A percentile compares a stretch with the other conserved stretches of the same genome.
phyloP scores from a whole-genome alignment of 148 eudicot species.

The Camellia lanceoleosa region DNA sequence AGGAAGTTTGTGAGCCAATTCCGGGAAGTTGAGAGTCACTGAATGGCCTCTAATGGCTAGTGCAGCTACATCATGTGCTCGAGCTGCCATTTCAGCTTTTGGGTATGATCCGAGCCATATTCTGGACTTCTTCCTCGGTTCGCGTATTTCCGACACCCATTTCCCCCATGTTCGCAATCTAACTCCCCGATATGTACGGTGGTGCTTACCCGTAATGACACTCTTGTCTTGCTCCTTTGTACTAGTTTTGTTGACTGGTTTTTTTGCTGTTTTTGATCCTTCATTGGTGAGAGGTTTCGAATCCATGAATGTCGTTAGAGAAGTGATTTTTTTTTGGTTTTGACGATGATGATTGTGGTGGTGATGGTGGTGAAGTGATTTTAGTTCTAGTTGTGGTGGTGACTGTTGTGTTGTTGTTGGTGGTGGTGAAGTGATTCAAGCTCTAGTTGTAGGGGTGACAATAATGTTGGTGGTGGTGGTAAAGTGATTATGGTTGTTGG shows the following conservation, averaged over 20 bases:
- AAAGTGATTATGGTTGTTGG: too few species aligned
- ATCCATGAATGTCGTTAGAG: too few species aligned
- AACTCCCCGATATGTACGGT: slow-evolving; percentile 28
- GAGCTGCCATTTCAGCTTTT: slow-evolving; percentile 35
- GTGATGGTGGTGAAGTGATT: too few species aligned
- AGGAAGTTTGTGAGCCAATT: slow-evolving; percentile 25
- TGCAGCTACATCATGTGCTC: slow-evolving; percentile 35
- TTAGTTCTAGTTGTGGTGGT: too few species aligned
- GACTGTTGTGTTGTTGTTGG: too few species aligned
- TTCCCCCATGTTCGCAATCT: slow-evolving; percentile 27
- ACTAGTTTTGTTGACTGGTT: neutral
- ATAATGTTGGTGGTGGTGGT: too few species aligned
- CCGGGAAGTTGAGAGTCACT: slow-evolving; percentile 28
- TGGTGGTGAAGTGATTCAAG: too few species aligned
- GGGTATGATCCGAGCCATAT: slow-evolving; percentile 33
- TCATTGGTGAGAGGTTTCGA: neutral
- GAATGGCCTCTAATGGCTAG: slow-evolving; percentile 25
- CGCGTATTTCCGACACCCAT: slow-evolving; percentile 34
- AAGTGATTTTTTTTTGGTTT: too few species aligned
- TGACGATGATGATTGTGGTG: too few species aligned
- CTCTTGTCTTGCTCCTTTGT: neutral
- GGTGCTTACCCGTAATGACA: neutral
- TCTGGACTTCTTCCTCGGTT: slow-evolving; percentile 31
- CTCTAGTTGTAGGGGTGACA: too few species aligned
- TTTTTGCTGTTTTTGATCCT: neutral